Evolutionary conservation across 306 rosid species (phyloP), one percentile per base, ranked within the genome.

Genomic region (Malus orientalis): DNA sequence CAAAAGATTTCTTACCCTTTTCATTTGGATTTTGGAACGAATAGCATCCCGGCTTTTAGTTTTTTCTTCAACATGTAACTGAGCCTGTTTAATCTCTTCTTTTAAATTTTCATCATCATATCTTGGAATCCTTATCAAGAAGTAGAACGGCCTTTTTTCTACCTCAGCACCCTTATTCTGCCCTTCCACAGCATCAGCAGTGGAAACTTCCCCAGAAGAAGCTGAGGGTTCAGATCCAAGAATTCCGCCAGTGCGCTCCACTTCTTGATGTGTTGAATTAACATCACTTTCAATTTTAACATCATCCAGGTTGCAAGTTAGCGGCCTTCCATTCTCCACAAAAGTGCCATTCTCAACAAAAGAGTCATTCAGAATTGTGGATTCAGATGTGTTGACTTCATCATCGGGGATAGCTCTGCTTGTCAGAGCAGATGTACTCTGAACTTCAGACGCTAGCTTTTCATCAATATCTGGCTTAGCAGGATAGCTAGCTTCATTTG

Each of bases 61-160:
- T 80, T 79, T 88, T 80, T 82, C 85, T 20, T 90, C 93, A 76
- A 93, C 93, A 59, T 69, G 85, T 30, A 55, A 69, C 73, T 81
- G 76, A 70, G 90, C 93, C 62, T 33, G 69, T 70, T 80, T 74
- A 62, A 90, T 89, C 83, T 84, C 79, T 75, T 90, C 94, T 89
- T 80, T 91, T 11, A 89, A 60, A 51, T 82, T 86, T 47, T 76
- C 90, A 3, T 89, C 88, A 67, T 91, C 96, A 57, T 71, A 85
- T 86, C 94, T 82, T 13, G 96, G 98, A 53, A 81, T 59, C 85
- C 84, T 86, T 78, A 90, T 79, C 79, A 90, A 86, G 75, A 66
- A 92, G 84, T 85, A 85, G 80, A 93, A 90, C 5, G 89, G 93
- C 76, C 53, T 87, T 68, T 78, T 86, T 71, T 76, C 93, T 38